Base-by-base conservation (phyloP, 163 green algal genomes). In the Botryococcus braunii region DNA sequence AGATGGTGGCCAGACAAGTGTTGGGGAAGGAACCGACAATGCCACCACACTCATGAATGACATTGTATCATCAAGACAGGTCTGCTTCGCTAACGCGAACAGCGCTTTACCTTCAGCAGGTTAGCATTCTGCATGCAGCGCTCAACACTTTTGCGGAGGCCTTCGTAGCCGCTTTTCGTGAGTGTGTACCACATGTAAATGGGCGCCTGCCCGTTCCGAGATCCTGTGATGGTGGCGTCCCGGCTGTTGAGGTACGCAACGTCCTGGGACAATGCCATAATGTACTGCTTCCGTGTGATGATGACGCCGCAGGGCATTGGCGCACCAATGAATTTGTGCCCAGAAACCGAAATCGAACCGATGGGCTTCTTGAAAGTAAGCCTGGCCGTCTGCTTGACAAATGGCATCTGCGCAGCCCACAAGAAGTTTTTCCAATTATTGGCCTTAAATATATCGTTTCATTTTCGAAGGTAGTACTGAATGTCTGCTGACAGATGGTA, bases 131-230 rank as follows among this genome's bases (percentile, higher is more conserved):
- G 78, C 73, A 97, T 85, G 80, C 92, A 98, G 64, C 77, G 82
- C 83, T 97, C 89, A 49, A 97, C 91, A 74, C 96, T 92, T 66
- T 87, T 85, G 59, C 82, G 80, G 76, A 97, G 91, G 76, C 92
- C 92, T 67, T 88, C 85, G 72, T 95, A 95, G 36, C 90, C 91
- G 78, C 98, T 98, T 41, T 77, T 78, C 9, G 88, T 96, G 4
- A 98, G 83, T 29, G 92, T 97, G 82, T 98, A 98, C 92, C 92
- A 98, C 70, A 98, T 83, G 81, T 96, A 98, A 66, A 98, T 88
- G 21, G 92, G 86, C 13, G 92, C 92, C 78, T 98, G 92, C 31
- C 92, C 92, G 71, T 98, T 98, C 63, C 92, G 82, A 31, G 74
- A 90, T 62, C 92, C 92, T 92, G 97, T 98, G 76, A 98, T 98